phyloP scores from a whole-genome alignment of 192 early-diverging fungal genomes.

The Funneliformis geosporum region DNA sequence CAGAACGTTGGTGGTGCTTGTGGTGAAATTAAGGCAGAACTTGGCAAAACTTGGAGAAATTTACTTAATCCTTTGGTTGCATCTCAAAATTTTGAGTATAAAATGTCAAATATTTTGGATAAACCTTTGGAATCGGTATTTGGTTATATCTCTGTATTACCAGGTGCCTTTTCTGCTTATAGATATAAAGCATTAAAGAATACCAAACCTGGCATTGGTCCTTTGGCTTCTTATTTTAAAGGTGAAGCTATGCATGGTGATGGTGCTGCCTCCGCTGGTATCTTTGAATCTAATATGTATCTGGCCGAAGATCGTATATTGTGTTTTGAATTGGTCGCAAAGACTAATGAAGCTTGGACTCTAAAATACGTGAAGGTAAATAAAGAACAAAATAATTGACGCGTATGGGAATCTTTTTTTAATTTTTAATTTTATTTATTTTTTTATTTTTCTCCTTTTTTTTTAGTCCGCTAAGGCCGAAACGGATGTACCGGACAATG shows the following conservation, averaged over 20 bases:
- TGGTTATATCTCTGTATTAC: conserved; percentile 94
- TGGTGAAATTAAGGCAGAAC: conserved; percentile 88
- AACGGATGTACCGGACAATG: conserved; percentile 90
- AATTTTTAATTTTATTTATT: background rate
- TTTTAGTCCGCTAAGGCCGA: conserved; percentile 70
- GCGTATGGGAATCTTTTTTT: background rate
- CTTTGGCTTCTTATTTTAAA: conserved; percentile 86
- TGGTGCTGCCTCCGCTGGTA: conserved; percentile 52
- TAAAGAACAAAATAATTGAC: background rate
- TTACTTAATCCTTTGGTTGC: conserved; percentile 89
- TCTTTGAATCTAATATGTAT: conserved; percentile 94
- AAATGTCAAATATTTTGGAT: conserved; percentile 96
- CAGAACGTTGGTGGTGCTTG: conserved; percentile 87
- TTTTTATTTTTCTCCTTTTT: background rate
- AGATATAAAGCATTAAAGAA: conserved; percentile 83
- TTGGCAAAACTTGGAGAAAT: conserved; percentile 67
- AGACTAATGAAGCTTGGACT: conserved; percentile 73
- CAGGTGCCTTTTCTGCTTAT: conserved; percentile 96
- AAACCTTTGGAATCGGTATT: conserved; percentile 95
- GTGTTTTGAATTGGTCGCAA: conserved; percentile 92
- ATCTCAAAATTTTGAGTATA: conserved; percentile 98
- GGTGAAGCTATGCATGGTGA: conserved; percentile 78
- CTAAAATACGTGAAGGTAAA: conserved; percentile 81
- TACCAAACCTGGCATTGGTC: conserved; percentile 57
- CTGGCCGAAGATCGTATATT: conserved; percentile 91